Conservation (phyloP, 768 basidiomycete genomes). For the Naematelia encephala region DNA sequence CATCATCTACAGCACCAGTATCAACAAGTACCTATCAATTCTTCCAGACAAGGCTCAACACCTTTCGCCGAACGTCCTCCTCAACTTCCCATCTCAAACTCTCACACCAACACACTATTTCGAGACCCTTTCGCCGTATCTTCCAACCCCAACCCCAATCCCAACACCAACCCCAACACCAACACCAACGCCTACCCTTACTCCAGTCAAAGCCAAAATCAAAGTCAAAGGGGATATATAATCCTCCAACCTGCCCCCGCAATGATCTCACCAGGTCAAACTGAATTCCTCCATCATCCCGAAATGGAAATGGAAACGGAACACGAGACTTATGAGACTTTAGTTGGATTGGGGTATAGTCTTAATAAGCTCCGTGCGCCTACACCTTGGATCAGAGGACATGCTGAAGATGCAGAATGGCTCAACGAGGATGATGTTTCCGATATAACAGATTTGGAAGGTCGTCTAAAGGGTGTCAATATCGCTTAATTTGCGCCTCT, state of each 20-base stretch:
- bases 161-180: background rate
- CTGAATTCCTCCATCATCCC: too few relatives aligned
- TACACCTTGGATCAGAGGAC: slow-evolving; percentile 1
- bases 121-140: background rate
- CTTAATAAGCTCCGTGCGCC: slow-evolving; percentile 3
- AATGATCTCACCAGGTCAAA: background rate
- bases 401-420: slow-evolving; percentile 5
- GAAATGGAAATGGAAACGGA: background rate
- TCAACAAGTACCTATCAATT: too few relatives aligned
- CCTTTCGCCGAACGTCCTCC: background rate
- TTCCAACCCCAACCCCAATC: background rate
- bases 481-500: background rate
- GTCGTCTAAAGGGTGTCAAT: background rate
- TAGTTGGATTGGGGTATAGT: background rate
- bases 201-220: background rate
- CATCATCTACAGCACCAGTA: too few relatives aligned
- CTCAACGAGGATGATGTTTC: background rate
- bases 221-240: background rate
- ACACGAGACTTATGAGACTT: background rate
- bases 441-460: too few relatives aligned
- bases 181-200: background rate
- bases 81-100: too few relatives aligned
- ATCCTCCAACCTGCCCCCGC: background rate
- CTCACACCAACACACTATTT: too few relatives aligned
- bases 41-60: background rate